These are phyloP conservation scores for Clonostachys byssicola DNA, from an alignment of 2,329 filamentous ascomycete species.

Conservation along the genomic window DNA sequence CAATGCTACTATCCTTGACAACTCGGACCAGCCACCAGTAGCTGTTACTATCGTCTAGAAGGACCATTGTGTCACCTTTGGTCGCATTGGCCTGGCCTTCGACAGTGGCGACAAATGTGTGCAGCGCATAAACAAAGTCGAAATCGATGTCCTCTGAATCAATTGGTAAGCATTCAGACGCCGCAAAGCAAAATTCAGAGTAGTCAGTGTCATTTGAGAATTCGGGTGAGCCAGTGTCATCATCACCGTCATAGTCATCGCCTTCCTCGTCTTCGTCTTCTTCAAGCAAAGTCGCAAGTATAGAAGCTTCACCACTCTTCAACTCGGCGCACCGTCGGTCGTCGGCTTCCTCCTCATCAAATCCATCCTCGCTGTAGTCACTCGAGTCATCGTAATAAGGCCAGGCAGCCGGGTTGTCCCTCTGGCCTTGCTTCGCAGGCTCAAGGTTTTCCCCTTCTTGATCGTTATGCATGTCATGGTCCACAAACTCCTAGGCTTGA, in stretches of 20 bases:
- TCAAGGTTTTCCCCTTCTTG: not conserved
- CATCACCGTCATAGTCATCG: conserved; percentile 31
- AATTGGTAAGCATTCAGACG: conserved; percentile 80
- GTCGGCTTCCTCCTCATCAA: no score
- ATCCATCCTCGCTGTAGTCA: not conserved
- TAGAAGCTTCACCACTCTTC: no score
- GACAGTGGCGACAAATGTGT: conserved; percentile 96
- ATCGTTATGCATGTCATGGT: not conserved
- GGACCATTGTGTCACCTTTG: conserved; percentile 97
- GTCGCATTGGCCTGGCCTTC: conserved; percentile 98
- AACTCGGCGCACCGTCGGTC: no score
- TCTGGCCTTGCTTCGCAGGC: no score
- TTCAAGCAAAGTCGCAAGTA: no score
- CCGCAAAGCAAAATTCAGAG: conserved; percentile 66
- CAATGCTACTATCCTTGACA: conserved; percentile 95
- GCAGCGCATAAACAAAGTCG: conserved; percentile 96
- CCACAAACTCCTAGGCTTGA: not conserved
- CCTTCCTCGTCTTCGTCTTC: no score
- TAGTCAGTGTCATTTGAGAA: conserved; percentile 51
- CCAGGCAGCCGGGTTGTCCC: no score
- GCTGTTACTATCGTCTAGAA: conserved; percentile 97
- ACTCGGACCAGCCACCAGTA: conserved; percentile 99
- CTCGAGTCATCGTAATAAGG: not conserved
- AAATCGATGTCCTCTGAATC: conserved; percentile 98
- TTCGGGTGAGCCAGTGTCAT: conserved; percentile 58